Percentiles rank a stretch among this genome's conserved stretches.
These are phyloP conservation scores for Schoenoplectus triqueter DNA, from an alignment of 202 grass and related monocot genomes.

Conservation along the genomic window DNA sequence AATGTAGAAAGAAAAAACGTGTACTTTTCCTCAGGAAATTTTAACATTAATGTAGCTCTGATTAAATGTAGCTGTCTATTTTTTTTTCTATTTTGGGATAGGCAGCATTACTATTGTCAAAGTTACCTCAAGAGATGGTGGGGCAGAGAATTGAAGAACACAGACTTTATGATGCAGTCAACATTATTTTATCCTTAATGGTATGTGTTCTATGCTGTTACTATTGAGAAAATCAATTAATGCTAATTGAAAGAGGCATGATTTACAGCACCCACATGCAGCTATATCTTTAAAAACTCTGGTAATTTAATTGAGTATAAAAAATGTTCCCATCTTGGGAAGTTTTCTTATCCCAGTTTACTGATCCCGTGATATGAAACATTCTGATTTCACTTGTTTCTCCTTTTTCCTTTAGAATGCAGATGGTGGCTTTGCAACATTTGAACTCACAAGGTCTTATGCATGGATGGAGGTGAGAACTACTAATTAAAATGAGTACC, in stretches of 20 bases:
- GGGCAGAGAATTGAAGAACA: conserved; percentile 53
- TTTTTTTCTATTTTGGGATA: conserved; percentile 44
- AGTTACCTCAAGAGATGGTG: conserved; percentile 73
- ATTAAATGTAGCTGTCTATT: conserved; percentile 8
- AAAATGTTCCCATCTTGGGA: neutral
- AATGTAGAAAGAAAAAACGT: neutral
- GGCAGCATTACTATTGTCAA: conserved; percentile 76
- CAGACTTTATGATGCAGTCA: conserved; percentile 78
- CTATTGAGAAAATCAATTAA: neutral
- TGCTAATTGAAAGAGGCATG: neutral
- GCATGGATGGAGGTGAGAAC: conserved; percentile 77
- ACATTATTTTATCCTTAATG: conserved; percentile 78
- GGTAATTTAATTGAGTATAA: neutral
- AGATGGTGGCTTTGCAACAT: conserved; percentile 79
- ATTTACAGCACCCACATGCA: conserved; percentile 32
- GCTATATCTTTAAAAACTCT: neutral
- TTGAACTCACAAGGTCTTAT: conserved; percentile 85
- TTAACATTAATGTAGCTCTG: conserved; percentile 6
- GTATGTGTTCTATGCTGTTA: conserved; percentile 32
- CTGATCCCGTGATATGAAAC: neutral
- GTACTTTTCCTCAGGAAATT: neutral
- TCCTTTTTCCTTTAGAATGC: conserved; percentile 58
- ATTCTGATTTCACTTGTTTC: conserved; percentile 33
- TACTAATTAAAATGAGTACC: neutral
- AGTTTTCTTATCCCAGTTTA: neutral